Percentiles rank a stretch among this genome's conserved stretches.
Evolutionary conservation across 2,329 filamentous ascomycete species (phyloP).

Genomic region (Arthrobotrys entomopaga): DNA sequence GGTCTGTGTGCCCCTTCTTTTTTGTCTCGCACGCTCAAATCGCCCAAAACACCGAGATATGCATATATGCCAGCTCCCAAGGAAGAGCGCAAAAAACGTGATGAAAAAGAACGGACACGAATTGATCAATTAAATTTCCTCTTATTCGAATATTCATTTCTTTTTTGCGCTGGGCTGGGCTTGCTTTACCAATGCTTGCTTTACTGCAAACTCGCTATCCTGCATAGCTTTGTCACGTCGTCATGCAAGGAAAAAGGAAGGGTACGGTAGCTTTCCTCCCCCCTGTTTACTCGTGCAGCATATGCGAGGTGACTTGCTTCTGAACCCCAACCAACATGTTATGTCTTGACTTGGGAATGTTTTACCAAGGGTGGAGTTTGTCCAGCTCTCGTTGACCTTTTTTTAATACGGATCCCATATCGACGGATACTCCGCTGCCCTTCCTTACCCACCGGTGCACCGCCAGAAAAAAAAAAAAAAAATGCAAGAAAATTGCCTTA

Average conservation of each 20-base stretch:
- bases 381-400: too few species aligned
- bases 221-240: conserved; percentile 31
- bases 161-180: not conserved
- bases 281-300: conserved; percentile 42
- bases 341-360: not conserved
- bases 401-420: conserved; percentile 34
- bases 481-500: conserved; percentile 2
- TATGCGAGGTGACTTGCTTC: conserved; percentile 54
- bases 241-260: conserved; percentile 47
- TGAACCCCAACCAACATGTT: conserved; percentile 46
- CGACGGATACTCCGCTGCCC: conserved; percentile 31
- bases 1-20: conserved; percentile 48
- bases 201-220: conserved; percentile 24
- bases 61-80: too few species aligned
- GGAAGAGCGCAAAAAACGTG: not conserved
- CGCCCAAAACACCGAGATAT: too few species aligned
- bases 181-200: not conserved
- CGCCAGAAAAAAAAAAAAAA: too few species aligned
- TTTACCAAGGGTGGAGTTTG: conserved; percentile 13
- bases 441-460: conserved; percentile 1
- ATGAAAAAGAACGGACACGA: not conserved
- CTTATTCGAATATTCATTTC: not conserved
- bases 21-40: not conserved
- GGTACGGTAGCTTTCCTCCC: conserved; percentile 16
- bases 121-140: not conserved